Conservation (phyloP, 208 protist genomes). For the Endotrypanum monterogeii region DNA sequence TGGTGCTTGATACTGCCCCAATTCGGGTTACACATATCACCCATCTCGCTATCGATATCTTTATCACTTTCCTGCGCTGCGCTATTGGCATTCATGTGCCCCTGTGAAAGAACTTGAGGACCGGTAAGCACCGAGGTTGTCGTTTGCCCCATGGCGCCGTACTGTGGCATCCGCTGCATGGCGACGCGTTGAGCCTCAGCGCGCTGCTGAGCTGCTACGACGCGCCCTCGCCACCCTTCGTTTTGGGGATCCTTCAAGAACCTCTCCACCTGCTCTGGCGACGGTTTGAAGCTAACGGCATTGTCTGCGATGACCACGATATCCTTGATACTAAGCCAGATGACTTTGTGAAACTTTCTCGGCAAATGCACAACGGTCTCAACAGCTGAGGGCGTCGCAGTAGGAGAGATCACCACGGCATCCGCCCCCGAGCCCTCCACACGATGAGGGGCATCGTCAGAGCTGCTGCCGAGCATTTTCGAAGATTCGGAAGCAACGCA, state of each 20-base stretch:
- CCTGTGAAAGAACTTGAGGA: constrained; percentile 16
- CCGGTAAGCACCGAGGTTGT: constrained; percentile 56
- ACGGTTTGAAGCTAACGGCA: constrained; percentile 71
- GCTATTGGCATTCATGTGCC: constrained; percentile 10
- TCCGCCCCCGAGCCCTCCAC: background rate
- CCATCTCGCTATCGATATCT: constrained; percentile 10
- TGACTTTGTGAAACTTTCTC: constrained; percentile 90
- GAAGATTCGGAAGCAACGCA: background rate
- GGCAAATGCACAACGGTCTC: constrained; percentile 67
- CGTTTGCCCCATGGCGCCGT: constrained; percentile 41
- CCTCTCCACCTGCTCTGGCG: constrained; percentile 70
- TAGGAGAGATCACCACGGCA: background rate
- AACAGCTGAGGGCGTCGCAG: background rate
- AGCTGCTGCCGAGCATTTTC: background rate
- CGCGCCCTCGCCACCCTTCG: constrained; percentile 39
- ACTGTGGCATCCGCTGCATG: constrained; percentile 55
- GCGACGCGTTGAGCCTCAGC: constrained; percentile 41
- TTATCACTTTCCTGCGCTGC: constrained; percentile 2
- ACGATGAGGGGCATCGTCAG: background rate
- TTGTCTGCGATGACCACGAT: constrained; percentile 71
- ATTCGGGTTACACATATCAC: constrained; percentile 67
- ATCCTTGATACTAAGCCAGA: constrained; percentile 81
- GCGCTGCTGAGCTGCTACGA: constrained; percentile 42
- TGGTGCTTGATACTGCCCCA: constrained; percentile 75
- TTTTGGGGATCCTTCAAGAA: constrained; percentile 50